Evolutionary conservation across 2,329 filamentous ascomycete genomes (phyloP).

Genomic region (Pestalotiopsis sp.): DNA sequence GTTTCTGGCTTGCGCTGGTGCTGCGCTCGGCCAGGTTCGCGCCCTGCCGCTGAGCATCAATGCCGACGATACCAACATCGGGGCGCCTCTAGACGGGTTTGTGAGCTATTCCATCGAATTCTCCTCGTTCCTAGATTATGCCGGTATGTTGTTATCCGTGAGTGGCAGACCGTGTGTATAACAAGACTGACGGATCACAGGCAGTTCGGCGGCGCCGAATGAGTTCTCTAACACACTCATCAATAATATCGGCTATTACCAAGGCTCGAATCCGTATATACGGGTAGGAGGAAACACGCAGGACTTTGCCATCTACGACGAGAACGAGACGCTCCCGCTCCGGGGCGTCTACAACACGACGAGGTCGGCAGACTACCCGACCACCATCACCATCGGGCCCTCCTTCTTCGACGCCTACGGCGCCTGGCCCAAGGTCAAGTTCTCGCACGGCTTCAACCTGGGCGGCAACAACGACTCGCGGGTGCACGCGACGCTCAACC

Average conservation of each 20-base stretch:
- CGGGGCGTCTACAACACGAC: conserved; percentile 54
- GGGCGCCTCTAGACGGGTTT: conserved; percentile 39
- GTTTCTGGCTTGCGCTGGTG: conserved; percentile 18
- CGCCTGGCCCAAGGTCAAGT: conserved; percentile 58
- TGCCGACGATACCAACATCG: conserved; percentile 19
- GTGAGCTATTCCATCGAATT: conserved; percentile 44
- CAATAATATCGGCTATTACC: conserved; percentile 55
- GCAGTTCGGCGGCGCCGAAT: conserved; percentile 53
- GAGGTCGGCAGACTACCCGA: conserved; percentile 61
- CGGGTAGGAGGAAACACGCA: conserved; percentile 70
- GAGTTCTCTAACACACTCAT: conserved; percentile 62
- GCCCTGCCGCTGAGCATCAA: conserved; percentile 13
- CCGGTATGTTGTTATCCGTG: conserved; percentile 19
- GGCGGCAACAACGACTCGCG: conserved; percentile 53
- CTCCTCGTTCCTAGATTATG: conserved; percentile 41
- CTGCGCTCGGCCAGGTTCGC: background rate
- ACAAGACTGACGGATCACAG: conserved; percentile 20
- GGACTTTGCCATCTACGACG: conserved; percentile 64
- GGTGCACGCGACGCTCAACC: conserved; percentile 50
- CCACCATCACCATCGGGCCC: conserved; percentile 61
- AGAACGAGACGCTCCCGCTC: conserved; percentile 49
- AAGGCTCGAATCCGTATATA: conserved; percentile 60
- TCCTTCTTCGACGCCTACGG: conserved; percentile 65
- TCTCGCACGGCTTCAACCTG: conserved; percentile 65
- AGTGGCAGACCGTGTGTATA: background rate